Percentiles rank a stretch among this genome's conserved stretches.
These are phyloP conservation scores for Pseudofabraea citricarpa DNA, from an alignment of 2,329 filamentous ascomycete genomes.

Conservation along the genomic window DNA sequence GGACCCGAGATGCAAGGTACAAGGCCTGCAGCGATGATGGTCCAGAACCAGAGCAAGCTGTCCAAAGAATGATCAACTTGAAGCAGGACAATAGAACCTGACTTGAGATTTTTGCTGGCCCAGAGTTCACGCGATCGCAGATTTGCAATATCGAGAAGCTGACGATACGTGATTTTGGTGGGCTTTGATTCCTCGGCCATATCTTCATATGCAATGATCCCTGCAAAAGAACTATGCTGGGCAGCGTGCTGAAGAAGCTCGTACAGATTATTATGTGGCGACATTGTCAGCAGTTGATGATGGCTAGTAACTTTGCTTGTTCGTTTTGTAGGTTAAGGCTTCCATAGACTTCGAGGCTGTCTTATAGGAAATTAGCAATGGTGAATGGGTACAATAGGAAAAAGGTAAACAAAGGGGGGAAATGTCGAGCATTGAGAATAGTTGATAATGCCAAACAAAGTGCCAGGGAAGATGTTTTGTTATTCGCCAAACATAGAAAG, in stretches of 20 bases:
- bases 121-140: neutral
- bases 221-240: neutral
- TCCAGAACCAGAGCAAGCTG: constrained; percentile 37
- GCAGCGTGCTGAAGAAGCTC: neutral
- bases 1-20: constrained; percentile 33
- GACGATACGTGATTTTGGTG: neutral
- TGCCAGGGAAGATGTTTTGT: too few relatives aligned
- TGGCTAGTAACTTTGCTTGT: too few relatives aligned
- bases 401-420: too few relatives aligned
- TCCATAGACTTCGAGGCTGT: too few relatives aligned
- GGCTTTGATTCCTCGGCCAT: neutral
- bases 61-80: constrained; percentile 34
- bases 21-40: constrained; percentile 30
- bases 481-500: too few relatives aligned
- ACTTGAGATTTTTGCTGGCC: too few relatives aligned
- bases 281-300: too few relatives aligned
- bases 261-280: neutral
- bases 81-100: constrained; percentile 14
- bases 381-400: too few relatives aligned
- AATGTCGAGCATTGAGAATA: too few relatives aligned
- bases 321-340: too few relatives aligned
- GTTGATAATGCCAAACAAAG: too few relatives aligned
- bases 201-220: neutral
- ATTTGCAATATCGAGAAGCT: neutral
- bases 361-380: too few relatives aligned